Evolutionary conservation across 352 stramenopile species (phyloP).

Genomic region (Pythium aquatile): DNA sequence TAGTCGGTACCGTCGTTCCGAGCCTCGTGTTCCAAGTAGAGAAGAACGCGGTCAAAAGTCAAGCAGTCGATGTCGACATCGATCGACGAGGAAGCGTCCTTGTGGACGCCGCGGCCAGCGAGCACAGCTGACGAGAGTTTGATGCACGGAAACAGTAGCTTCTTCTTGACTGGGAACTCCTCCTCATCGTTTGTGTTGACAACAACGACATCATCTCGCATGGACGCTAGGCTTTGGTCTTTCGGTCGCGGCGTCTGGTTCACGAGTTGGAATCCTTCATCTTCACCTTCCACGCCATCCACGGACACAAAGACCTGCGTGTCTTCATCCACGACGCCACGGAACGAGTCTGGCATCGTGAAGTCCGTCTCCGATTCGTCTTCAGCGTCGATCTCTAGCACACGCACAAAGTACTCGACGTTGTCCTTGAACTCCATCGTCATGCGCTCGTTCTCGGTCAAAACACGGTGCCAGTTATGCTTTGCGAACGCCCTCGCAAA

Average conservation of each 20-base stretch:
- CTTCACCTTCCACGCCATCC: constrained; percentile 38
- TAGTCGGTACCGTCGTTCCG: constrained; percentile 62
- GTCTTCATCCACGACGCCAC: constrained; percentile 58
- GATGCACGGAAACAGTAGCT: constrained; percentile 88
- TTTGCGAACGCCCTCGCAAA: constrained; percentile 61
- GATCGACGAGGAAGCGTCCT: constrained; percentile 58
- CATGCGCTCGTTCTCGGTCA: constrained; percentile 80
- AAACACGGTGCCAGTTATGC: constrained; percentile 49
- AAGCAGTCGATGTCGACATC: constrained; percentile 84
- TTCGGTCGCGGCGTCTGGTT: constrained; percentile 31
- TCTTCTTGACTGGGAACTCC: constrained; percentile 89
- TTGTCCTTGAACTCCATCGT: constrained; percentile 53
- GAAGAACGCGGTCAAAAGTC: constrained; percentile 86
- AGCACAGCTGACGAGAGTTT: constrained; percentile 82
- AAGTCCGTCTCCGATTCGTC: constrained; percentile 79
- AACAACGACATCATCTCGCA: constrained; percentile 72
- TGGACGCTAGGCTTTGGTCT: constrained; percentile 33
- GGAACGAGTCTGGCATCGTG: constrained; percentile 84
- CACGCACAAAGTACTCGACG: constrained; percentile 62
- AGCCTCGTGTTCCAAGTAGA: constrained; percentile 86
- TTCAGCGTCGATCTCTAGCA: constrained; percentile 67
- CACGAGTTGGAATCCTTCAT: constrained; percentile 36
- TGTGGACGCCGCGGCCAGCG: constrained; percentile 69
- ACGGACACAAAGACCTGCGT: constrained; percentile 58
- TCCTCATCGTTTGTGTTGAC: constrained; percentile 85